phyloP scores from a whole-genome alignment of 192 early-diverging fungal species.

The Endogone sp. region DNA sequence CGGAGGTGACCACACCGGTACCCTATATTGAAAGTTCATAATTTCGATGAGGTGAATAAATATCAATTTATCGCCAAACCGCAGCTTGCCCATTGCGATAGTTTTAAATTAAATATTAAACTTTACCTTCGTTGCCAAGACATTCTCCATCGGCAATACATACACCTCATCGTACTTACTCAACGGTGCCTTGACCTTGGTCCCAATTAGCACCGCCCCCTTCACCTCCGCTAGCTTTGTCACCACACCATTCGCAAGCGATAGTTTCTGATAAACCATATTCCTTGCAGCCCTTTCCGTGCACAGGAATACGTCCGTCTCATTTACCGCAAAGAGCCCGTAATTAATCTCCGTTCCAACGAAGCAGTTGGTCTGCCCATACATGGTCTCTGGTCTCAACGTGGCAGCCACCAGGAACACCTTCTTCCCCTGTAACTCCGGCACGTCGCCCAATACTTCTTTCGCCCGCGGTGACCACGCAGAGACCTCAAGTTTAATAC shows the following conservation, averaged over 20 bases:
- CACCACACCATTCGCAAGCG: slow-evolving; percentile 62
- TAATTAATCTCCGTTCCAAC: slow-evolving; percentile 91
- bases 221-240: slow-evolving; percentile 69
- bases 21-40: slow-evolving; percentile 39
- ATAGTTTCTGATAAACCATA: slow-evolving; percentile 94
- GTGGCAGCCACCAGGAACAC: slow-evolving; percentile 94
- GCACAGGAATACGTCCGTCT: slow-evolving; percentile 80
- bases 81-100: too few species aligned
- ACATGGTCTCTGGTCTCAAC: slow-evolving; percentile 98
- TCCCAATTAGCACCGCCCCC: slow-evolving; percentile 80
- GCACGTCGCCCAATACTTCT: slow-evolving; percentile 34
- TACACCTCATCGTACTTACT: slow-evolving; percentile 75
- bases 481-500: slow-evolving; percentile 86
- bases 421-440: slow-evolving; percentile 65
- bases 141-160: slow-evolving; percentile 96
- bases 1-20: slow-evolving; percentile 98
- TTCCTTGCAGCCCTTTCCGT: slow-evolving; percentile 94
- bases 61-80: too few species aligned
- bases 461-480: slow-evolving; percentile 53
- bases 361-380: slow-evolving; percentile 98
- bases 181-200: slow-evolving; percentile 88
- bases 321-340: slow-evolving; percentile 78
- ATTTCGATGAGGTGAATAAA: too few species aligned
- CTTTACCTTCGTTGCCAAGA: slow-evolving; percentile 73
- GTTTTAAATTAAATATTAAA: too few species aligned